Percentiles rank a stretch among this genome's conserved stretches.
These are phyloP conservation scores for Patellifolia procumbens DNA, from an alignment of 179 eudicot species.

Conservation along the genomic window DNA sequence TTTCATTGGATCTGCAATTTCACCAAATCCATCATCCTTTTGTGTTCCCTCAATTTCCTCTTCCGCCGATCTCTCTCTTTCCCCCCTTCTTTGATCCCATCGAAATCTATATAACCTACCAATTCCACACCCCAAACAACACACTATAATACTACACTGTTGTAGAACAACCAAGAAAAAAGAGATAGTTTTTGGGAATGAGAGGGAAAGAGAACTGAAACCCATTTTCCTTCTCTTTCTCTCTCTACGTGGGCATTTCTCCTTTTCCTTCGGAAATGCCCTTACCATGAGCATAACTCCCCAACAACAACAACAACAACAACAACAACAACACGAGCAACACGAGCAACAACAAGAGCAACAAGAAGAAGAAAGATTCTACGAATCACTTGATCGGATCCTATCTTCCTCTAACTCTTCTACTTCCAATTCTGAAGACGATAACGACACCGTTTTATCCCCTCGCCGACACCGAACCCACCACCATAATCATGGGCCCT, in stretches of 20 bases:
- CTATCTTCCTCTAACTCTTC: slow-evolving; percentile 68
- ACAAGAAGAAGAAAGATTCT: slow-evolving; percentile 54
- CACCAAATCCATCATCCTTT: background rate
- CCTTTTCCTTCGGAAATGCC: slow-evolving; percentile 44
- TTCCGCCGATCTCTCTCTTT: background rate
- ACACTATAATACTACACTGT: background rate
- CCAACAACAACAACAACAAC: slow-evolving; percentile 30
- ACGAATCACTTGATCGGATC: slow-evolving; percentile 80
- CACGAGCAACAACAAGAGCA: slow-evolving; percentile 24
- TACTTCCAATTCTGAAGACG: slow-evolving; percentile 50
- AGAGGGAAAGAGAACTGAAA: slow-evolving; percentile 5
- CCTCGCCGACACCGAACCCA: slow-evolving; percentile 14
- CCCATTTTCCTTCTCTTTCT: slow-evolving; percentile 29
- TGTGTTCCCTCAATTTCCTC: background rate
- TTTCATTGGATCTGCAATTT: slow-evolving; percentile 25
- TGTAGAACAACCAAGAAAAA: background rate
- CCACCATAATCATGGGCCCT: background rate
- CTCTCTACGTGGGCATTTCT: slow-evolving; percentile 13
- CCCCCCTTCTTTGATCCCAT: slow-evolving; percentile 25
- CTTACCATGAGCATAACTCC: slow-evolving; percentile 57
- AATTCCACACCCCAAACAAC: background rate
- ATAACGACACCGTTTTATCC: slow-evolving; percentile 28
- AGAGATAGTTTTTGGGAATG: background rate
- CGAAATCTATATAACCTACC: background rate
- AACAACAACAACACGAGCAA: slow-evolving; percentile 31